Evolutionary conservation across 805 yeast species (phyloP).

Genomic region (Isabelozyma gotoi): DNA sequence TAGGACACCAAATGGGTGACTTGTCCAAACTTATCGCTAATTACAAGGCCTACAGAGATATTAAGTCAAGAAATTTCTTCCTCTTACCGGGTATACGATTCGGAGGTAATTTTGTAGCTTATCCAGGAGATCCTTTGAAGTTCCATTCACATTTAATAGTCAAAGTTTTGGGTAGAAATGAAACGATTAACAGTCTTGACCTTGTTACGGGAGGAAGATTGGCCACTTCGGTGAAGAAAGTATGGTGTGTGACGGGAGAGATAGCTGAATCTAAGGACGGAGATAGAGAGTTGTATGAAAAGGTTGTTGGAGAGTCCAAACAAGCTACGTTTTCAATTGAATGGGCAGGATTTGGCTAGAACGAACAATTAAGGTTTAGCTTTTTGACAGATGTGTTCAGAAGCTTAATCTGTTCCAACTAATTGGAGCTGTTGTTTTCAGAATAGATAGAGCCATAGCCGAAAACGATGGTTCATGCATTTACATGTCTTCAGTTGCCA

Average conservation of each 20-base stretch:
- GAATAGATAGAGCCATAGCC: too few relatives aligned
- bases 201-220: slow-evolving; percentile 84
- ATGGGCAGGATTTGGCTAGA: slow-evolving; percentile 94
- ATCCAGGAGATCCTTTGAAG: slow-evolving; percentile 92
- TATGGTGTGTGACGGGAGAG: slow-evolving; percentile 61
- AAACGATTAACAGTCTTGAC: slow-evolving; percentile 48
- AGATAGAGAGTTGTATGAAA: slow-evolving; percentile 3
- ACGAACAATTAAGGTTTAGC: background rate
- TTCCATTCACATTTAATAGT: slow-evolving; percentile 87
- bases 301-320: background rate
- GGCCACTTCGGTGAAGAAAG: slow-evolving; percentile 89
- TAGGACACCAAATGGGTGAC: background rate
- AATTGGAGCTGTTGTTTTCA: too few relatives aligned
- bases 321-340: slow-evolving; percentile 67
- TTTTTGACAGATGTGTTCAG: too few relatives aligned
- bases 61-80: slow-evolving; percentile 48
- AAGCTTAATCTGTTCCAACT: too few relatives aligned
- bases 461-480: too few relatives aligned
- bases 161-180: slow-evolving; percentile 34
- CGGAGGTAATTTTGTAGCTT: slow-evolving; percentile 86
- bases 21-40: background rate
- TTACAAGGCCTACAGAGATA: slow-evolving; percentile 29
- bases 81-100: slow-evolving; percentile 85
- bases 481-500: too few relatives aligned
- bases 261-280: slow-evolving; percentile 12